A percentile compares a stretch with the other conserved stretches of the same genome.
Conservation (phyloP, 495 filamentous ascomycete species). For the Platismatia glauca region DNA sequence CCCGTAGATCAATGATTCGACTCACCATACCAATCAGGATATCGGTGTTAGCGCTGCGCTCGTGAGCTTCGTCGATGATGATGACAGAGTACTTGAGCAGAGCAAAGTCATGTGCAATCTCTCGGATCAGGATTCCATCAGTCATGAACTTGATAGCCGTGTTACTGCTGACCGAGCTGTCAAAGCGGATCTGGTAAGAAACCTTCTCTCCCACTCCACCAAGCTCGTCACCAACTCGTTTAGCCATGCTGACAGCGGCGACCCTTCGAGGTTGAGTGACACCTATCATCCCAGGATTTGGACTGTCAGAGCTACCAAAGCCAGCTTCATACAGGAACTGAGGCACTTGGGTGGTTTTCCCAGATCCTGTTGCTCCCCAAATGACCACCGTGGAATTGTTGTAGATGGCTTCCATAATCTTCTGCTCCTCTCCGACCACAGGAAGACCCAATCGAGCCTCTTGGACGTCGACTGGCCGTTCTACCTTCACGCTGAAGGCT, state of each 20-base stretch:
- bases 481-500: constrained; percentile 65
- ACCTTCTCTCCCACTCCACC: constrained; percentile 58
- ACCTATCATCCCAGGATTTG: constrained; percentile 84
- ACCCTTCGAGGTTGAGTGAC: constrained; percentile 91
- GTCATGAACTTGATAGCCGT: constrained; percentile 99
- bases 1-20: constrained; percentile 73
- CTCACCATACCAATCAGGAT: constrained; percentile 95
- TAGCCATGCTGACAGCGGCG: constrained; percentile 90
- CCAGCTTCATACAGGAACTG: constrained; percentile 94
- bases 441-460: constrained; percentile 69
- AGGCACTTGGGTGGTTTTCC: constrained; percentile 94
- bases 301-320: constrained; percentile 67
- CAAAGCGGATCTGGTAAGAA: constrained; percentile 92
- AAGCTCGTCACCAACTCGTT: constrained; percentile 78
- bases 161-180: constrained; percentile 68
- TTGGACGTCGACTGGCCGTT: constrained; percentile 65
- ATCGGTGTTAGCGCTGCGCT: constrained; percentile 94
- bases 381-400: constrained; percentile 80
- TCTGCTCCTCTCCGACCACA: constrained; percentile 90
- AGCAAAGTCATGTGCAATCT: constrained; percentile 82
- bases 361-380: constrained; percentile 93
- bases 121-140: constrained; percentile 88
- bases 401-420: constrained; percentile 95
- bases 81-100: constrained; percentile 90
- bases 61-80: constrained; percentile 95